Evolutionary conservation across 2,329 filamentous ascomycete species (phyloP).

Genomic region (Trichoderma citrinoviride): DNA sequence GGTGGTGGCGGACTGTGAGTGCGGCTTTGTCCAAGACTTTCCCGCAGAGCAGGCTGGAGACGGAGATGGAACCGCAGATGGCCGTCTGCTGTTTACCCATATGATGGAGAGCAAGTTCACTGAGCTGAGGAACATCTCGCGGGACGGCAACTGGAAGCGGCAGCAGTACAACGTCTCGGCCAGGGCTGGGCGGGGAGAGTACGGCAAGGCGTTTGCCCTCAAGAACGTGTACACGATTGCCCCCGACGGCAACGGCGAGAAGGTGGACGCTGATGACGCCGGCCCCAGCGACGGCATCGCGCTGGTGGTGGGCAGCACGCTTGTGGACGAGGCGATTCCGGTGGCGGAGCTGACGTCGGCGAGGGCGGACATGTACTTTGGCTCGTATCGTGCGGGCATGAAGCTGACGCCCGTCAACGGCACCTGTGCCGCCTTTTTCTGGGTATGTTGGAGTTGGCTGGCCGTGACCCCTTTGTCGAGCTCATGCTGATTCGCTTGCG

Average conservation of each 20-base stretch:
- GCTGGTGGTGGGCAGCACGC: slow-evolving; percentile 51
- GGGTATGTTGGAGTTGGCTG: slow-evolving; percentile 47
- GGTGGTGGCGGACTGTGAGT: slow-evolving; percentile 54
- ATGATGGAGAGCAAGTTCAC: slow-evolving; percentile 70
- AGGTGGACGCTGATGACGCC: slow-evolving; percentile 36
- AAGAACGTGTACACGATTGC: slow-evolving; percentile 47
- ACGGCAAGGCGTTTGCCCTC: slow-evolving; percentile 61
- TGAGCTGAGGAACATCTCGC: slow-evolving; percentile 47
- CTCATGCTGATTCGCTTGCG: not conserved
- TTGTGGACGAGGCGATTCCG: slow-evolving; percentile 53
- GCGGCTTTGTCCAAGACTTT: slow-evolving; percentile 60
- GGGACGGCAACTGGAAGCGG: slow-evolving; percentile 60
- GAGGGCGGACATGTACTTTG: slow-evolving; percentile 63
- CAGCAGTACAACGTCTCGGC: slow-evolving; percentile 66
- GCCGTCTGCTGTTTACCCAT: slow-evolving; percentile 61
- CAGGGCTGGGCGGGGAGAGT: slow-evolving; percentile 58
- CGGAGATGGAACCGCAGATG: slow-evolving; percentile 35
- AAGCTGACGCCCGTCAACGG: slow-evolving; percentile 59
- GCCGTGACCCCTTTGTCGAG: no score
- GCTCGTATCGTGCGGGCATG: slow-evolving; percentile 67
- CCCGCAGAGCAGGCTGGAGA: not conserved
- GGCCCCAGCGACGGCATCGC: slow-evolving; percentile 37
- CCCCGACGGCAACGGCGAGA: slow-evolving; percentile 34
- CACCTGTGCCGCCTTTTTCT: slow-evolving; percentile 79
- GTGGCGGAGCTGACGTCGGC: slow-evolving; percentile 63